Conservation (phyloP, 345 rosid species). For the Cardamine resedifolia region DNA sequence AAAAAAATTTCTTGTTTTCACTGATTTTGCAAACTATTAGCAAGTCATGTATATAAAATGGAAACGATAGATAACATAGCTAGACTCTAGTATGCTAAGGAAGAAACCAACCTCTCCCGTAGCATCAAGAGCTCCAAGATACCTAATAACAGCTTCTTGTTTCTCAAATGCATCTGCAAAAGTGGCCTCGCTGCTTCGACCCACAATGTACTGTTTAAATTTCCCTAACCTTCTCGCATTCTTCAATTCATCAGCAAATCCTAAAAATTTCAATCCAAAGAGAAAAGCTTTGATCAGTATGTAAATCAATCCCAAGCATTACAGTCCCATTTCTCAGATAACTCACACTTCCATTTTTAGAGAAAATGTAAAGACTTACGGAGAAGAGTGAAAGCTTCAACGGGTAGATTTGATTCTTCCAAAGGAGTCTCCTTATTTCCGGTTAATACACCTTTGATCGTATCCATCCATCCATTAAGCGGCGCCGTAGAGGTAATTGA, state of each 20-base stretch:
- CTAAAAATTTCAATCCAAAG: slow-evolving; percentile 33
- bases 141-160: slow-evolving; percentile 76
- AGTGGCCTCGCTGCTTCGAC: slow-evolving; percentile 86
- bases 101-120: slow-evolving; percentile 77
- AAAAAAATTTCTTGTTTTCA: background rate
- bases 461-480: slow-evolving; percentile 67
- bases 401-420: slow-evolving; percentile 39
- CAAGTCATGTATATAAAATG: background rate
- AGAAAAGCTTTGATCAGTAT: background rate
- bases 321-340: background rate
- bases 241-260: slow-evolving; percentile 77
- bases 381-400: slow-evolving; percentile 70
- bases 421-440: slow-evolving; percentile 55
- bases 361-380: slow-evolving; percentile 43
- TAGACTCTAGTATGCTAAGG: background rate
- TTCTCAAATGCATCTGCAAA: slow-evolving; percentile 78
- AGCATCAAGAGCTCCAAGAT: slow-evolving; percentile 65
- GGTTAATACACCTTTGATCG: slow-evolving; percentile 79
- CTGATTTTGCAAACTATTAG: background rate
- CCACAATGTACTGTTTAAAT: slow-evolving; percentile 73
- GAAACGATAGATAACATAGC: background rate
- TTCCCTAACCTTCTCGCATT: slow-evolving; percentile 67
- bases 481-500: slow-evolving; percentile 53
- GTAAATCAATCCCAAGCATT: background rate
- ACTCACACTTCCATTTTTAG: background rate